A percentile compares a stretch with the other conserved stretches of the same genome.
phyloP scores from a whole-genome alignment of 495 filamentous ascomycete genomes.

The Wilcoxina mikolae region DNA sequence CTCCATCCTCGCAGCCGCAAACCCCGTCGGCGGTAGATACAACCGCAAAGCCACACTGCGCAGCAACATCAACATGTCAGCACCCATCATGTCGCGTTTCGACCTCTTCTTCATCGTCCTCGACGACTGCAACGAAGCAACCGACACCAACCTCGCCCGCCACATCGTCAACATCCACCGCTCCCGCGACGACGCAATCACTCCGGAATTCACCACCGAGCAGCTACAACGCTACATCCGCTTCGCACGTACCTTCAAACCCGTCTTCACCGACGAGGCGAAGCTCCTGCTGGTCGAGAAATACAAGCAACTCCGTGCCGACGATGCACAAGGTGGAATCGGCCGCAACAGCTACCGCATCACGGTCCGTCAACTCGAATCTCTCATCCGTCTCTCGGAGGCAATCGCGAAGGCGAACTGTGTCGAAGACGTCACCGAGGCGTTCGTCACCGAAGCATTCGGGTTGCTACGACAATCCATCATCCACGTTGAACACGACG shows the following conservation, averaged over 20 bases:
- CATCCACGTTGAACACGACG: conserved; percentile 94
- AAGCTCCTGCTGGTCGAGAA: conserved; percentile 72
- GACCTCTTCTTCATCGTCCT: conserved; percentile 98
- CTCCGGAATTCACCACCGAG: conserved; percentile 89
- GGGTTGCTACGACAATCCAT: conserved; percentile 83
- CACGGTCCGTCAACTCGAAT: conserved; percentile 90
- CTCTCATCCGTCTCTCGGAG: conserved; percentile 83
- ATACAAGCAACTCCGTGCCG: conserved; percentile 89
- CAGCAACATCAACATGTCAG: conserved; percentile 94
- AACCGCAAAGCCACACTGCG: conserved; percentile 88
- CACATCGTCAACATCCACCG: conserved; percentile 95
- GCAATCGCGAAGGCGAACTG: conserved; percentile 96
- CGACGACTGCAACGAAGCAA: conserved; percentile 84
- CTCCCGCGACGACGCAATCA: conserved; percentile 74
- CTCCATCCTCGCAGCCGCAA: conserved; percentile 88
- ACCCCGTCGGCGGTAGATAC: conserved; percentile 90
- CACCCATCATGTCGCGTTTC: conserved; percentile 97
- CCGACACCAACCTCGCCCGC: conserved; percentile 78
- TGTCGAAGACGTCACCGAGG: conserved; percentile 72
- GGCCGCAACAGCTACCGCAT: conserved; percentile 91
- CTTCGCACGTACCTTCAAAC: conserved; percentile 86
- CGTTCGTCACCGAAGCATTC: conserved; percentile 80
- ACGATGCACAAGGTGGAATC: conserved; percentile 87
- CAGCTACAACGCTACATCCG: conserved; percentile 95
- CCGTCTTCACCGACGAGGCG: conserved; percentile 79